Conservation (phyloP, 1,139 yeast species). For the Magnusiomyces suaveolens region DNA sequence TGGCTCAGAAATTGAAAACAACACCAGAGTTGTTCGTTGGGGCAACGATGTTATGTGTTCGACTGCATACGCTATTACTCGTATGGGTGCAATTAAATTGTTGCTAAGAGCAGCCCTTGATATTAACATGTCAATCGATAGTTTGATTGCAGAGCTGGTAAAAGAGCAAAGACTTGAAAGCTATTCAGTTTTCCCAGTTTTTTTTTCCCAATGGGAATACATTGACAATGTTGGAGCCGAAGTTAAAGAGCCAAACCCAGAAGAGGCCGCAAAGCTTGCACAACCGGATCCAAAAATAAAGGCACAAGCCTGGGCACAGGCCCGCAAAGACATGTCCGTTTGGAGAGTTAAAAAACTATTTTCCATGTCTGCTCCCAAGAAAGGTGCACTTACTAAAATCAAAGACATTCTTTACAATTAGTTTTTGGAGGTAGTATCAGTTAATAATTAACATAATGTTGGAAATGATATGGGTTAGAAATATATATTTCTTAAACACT, state of each 20-base stretch:
- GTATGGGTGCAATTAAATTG: constrained; percentile 5
- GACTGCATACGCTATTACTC: constrained; percentile 6
- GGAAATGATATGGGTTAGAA: too few species aligned
- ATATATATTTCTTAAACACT: too few species aligned
- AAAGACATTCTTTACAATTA: neutral
- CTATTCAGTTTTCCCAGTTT: neutral
- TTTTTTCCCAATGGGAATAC: constrained; percentile 7
- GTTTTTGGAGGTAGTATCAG: too few species aligned
- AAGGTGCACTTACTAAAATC: neutral
- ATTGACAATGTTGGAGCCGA: neutral
- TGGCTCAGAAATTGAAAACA: neutral
- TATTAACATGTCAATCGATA: constrained; percentile 1
- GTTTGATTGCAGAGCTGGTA: neutral
- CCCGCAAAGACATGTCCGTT: constrained; percentile 1
- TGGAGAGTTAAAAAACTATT: neutral
- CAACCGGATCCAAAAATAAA: neutral
- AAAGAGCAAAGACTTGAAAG: neutral
- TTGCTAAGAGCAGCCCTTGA: constrained; percentile 3
- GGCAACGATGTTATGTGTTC: constrained; percentile 2
- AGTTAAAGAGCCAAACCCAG: neutral
- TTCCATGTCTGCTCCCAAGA: neutral
- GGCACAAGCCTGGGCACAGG: neutral
- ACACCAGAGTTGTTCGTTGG: neutral
- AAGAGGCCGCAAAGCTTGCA: neutral
- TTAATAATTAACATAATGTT: too few species aligned